These are phyloP conservation scores for Epichloe glyceriae DNA, from an alignment of 2,329 filamentous ascomycete genomes.

Conservation along the genomic window DNA sequence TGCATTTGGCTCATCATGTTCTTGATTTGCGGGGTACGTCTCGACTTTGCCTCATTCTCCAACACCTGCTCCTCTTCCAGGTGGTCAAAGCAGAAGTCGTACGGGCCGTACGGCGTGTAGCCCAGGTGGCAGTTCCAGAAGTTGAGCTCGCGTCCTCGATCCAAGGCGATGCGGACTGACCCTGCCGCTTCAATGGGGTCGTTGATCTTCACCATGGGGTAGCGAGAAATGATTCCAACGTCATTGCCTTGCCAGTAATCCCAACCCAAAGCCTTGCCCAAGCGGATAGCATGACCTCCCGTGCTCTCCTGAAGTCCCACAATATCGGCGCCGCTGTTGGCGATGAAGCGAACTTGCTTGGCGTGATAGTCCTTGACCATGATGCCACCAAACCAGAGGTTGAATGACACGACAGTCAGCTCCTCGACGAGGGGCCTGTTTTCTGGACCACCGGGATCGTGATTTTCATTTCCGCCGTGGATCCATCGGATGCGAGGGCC, in stretches of 20 bases:
- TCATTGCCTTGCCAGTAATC: conserved; percentile 21
- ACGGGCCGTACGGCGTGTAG: conserved; percentile 28
- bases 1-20: conserved; percentile 22
- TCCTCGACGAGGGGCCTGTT: conserved; percentile 19
- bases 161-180: conserved; percentile 22
- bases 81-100: conserved; percentile 28
- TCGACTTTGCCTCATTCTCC: conserved; percentile 21
- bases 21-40: conserved; percentile 25
- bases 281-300: conserved; percentile 16
- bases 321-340: conserved; percentile 18
- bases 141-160: conserved; percentile 18
- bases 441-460: conserved; percentile 19
- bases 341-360: conserved; percentile 26
- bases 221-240: conserved; percentile 22
- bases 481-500: conserved; percentile 14
- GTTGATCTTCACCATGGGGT: conserved; percentile 21
- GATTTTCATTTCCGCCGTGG: conserved; percentile 15
- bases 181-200: conserved; percentile 15
- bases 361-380: conserved; percentile 23
- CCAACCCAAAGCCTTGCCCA: conserved; percentile 26
- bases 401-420: conserved; percentile 24
- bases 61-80: conserved; percentile 21
- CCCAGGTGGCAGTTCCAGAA: conserved; percentile 25
- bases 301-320: conserved; percentile 25
- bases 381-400: conserved; percentile 27